Percentiles rank a stretch among this genome's conserved stretches.
Evolutionary conservation across 768 basidiomycete species (phyloP).

Genomic region (Russula sp.): DNA sequence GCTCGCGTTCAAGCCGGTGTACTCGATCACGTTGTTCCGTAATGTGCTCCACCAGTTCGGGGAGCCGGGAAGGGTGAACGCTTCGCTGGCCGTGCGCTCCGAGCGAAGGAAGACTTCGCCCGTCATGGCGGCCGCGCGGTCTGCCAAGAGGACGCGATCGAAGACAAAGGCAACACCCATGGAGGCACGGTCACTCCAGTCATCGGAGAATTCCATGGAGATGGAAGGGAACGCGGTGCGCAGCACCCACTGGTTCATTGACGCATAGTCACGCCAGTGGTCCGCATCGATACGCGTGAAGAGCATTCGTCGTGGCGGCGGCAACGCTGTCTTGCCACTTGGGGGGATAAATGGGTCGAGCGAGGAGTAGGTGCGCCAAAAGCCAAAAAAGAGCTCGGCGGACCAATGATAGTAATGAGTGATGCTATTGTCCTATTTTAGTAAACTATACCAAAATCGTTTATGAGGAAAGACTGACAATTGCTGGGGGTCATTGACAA

Average conservation of each 20-base stretch:
- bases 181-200: constrained; percentile 76
- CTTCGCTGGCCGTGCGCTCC: constrained; percentile 68
- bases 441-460: neutral
- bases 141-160: constrained; percentile 82
- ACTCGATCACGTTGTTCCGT: constrained; percentile 64
- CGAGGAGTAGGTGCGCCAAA: constrained; percentile 85
- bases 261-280: constrained; percentile 87
- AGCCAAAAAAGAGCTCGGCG: constrained; percentile 86
- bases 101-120: constrained; percentile 61
- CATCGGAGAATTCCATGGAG: constrained; percentile 72
- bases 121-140: constrained; percentile 79
- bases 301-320: constrained; percentile 65
- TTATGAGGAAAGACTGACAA: constrained; percentile 45
- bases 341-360: constrained; percentile 64
- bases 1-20: constrained; percentile 55
- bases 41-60: constrained; percentile 82
- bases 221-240: constrained; percentile 76
- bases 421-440: constrained; percentile 42
- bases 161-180: constrained; percentile 69
- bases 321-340: constrained; percentile 64
- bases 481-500: constrained; percentile 81
- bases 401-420: constrained; percentile 94
- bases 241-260: constrained; percentile 86
- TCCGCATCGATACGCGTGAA: constrained; percentile 68
- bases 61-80: constrained; percentile 70